Base-by-base conservation (phyloP, 2,329 filamentous ascomycete species). In the Emmonsiellopsis sp. region DNA sequence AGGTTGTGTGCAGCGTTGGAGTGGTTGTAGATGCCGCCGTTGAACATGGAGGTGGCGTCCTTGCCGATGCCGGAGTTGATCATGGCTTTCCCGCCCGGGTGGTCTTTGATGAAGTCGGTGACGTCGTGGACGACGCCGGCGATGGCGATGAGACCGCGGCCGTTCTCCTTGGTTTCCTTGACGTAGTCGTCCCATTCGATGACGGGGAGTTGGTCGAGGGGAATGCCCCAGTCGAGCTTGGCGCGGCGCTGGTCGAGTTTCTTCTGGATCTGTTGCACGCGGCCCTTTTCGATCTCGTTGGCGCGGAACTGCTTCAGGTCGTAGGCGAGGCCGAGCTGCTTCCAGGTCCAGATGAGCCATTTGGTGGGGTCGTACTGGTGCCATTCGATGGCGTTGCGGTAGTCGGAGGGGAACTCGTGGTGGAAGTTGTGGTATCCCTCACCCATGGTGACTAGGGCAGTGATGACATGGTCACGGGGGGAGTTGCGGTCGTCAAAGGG, bases 361-460 rank as follows among this genome's bases (percentile, higher is more conserved):
- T 94, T 94, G 70, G 88, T 94, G 46, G 88, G 88, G 70, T 94
- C 88, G 66, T 94, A 94, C 74, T 94, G 88, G 75, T 84, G 86
- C 88, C 88, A 94, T 72, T 89, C 79, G 62, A 93, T 92, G 57
- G 88, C 88, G 69, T 94, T 94, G 68, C 88, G 87, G 82, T 93
- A 94, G 71, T 94, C 88, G 9, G 87, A 92, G 52, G 89, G 89
- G 74, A 94, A 94, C 71, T 94, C 88, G 79, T 94, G 88, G 75
- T 94, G 88, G 80, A 94, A 94, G 80, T 94, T 94, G 80, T 94
- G 88, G 76, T 94, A 94, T 33, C 88, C 88, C 74, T 91, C 88
- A 48, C 88, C 88, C 21, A 94, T 84, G 43, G 88, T 94, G 62
- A 89, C 84, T 14, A 94, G 74, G 44, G 88, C 88, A 42, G 88